Evolutionary conservation across 2,329 filamentous ascomycete genomes (phyloP), one percentile per base, ranked within the genome.

Genomic region (Cucurbitaria berberidis): DNA sequence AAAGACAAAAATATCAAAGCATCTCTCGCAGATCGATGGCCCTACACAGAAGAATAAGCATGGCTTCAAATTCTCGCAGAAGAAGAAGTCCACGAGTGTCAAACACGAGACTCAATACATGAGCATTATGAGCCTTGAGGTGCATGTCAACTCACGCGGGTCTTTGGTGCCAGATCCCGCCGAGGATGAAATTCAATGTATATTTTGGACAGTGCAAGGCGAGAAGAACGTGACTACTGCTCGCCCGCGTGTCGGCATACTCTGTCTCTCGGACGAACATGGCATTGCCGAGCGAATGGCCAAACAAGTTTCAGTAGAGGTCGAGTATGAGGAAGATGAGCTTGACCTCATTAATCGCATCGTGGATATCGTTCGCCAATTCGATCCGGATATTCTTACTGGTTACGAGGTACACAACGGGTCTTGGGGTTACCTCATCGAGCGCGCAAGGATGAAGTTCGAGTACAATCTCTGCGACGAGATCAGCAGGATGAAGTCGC

Each of bases 351-450:
- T 99, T 72, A 89, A 90, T 38, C 84, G 86, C n/a, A 84, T 98
- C 74, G 87, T 96, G 15, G 89, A 95, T 62, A 87, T 96, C 65
- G 93, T 99, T 18, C 86, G 92, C 32, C 80, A 80, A 3, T 83
- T 89, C 64, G 95, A 99, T 71, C 95, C 95, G 0, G 95, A 99
- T 67, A 90, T 99, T 24, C 80, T 99, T 36, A 95, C 93, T 0
- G 95, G 95, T 0, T 99, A 95, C 65, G 95, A 99, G 74, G 92
- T 98, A 0, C 92, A 97, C 68, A 91, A 92, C 47, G 84, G 86
- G 53, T 97, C 93, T 0, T 99, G 95, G 95, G 95, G 96, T 1
- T 99, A 96, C 73, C 75, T 99, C 32, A 93, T 97, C 43, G 93
- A 99, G 76, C 86, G 95, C 45, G 93, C 93, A 11, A 83, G 89